phyloP scores from a whole-genome alignment of 441 rosid species.

The Syzygium syzygioides region DNA sequence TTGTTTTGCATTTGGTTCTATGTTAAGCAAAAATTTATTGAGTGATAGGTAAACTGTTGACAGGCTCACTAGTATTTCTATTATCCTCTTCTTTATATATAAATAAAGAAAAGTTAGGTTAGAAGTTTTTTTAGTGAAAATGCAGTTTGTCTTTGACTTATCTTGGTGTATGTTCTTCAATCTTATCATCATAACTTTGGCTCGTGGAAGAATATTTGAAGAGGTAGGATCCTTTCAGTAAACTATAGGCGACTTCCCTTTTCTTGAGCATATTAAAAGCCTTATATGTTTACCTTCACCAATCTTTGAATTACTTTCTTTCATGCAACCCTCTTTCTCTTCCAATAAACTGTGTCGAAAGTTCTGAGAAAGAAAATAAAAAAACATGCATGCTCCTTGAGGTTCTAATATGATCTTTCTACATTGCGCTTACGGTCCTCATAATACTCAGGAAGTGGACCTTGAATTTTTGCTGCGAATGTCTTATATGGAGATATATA shows the following conservation, averaged over 20 bases:
- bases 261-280: neutral
- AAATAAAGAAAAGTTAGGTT: neutral
- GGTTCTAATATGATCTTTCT: too few species aligned
- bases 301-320: neutral
- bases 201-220: neutral
- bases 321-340: neutral
- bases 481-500: conserved; percentile 95
- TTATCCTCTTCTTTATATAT: neutral
- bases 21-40: neutral
- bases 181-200: neutral
- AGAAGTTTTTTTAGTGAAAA: neutral
- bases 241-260: neutral
- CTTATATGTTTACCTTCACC: neutral
- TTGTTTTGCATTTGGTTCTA: neutral
- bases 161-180: neutral
- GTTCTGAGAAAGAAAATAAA: neutral
- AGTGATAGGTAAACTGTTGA: neutral
- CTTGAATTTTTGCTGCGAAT: conserved; percentile 89
- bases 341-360: neutral
- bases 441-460: conserved; percentile 38
- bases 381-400: neutral
- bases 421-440: neutral
- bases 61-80: neutral
- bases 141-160: neutral
- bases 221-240: neutral